Percentiles rank a stretch among this genome's conserved stretches.
Evolutionary conservation across 2,329 filamentous ascomycete genomes (phyloP).

Genomic region (Teratosphaeria nubilosa): DNA sequence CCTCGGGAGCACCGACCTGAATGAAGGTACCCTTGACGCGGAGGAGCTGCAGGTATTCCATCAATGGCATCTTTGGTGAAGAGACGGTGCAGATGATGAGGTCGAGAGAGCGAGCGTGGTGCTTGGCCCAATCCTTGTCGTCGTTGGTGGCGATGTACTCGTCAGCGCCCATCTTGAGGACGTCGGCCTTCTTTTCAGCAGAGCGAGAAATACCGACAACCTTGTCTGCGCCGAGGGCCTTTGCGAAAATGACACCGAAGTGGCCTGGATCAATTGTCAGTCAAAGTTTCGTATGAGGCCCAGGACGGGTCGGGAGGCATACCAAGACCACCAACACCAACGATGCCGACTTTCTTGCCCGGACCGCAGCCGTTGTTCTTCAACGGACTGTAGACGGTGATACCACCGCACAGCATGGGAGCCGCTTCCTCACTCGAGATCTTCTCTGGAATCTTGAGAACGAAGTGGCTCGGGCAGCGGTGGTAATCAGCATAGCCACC

Average conservation of each 20-base stretch:
- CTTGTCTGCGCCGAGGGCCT: constrained; percentile 57
- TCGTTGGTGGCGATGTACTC: constrained; percentile 48
- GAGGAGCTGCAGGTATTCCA: constrained; percentile 51
- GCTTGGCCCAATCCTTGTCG: constrained; percentile 48
- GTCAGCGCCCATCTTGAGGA: constrained; percentile 52
- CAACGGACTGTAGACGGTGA: constrained; percentile 64
- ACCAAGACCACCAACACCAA: constrained; percentile 49
- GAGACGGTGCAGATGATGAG: constrained; percentile 52
- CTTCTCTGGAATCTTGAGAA: constrained; percentile 44
- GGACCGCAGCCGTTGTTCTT: constrained; percentile 57
- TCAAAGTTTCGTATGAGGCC: neutral
- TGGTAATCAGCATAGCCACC: constrained; percentile 52
- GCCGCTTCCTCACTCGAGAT: constrained; percentile 45
- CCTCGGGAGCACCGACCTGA: constrained; percentile 58
- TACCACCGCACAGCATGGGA: constrained; percentile 67
- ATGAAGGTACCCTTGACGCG: constrained; percentile 51
- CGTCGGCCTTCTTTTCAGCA: constrained; percentile 48
- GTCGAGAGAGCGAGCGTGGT: constrained; percentile 44
- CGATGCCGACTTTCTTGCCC: constrained; percentile 60
- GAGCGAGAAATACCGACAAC: constrained; percentile 56
- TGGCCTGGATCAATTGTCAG: constrained; percentile 33
- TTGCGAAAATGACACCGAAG: constrained; percentile 60
- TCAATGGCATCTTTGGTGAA: constrained; percentile 51
- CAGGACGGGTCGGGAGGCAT: neutral
- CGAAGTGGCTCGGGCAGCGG: constrained; percentile 44